Evolutionary conservation across 2,329 filamentous ascomycete genomes (phyloP).

Genomic region (Botrytis byssoidea): DNA sequence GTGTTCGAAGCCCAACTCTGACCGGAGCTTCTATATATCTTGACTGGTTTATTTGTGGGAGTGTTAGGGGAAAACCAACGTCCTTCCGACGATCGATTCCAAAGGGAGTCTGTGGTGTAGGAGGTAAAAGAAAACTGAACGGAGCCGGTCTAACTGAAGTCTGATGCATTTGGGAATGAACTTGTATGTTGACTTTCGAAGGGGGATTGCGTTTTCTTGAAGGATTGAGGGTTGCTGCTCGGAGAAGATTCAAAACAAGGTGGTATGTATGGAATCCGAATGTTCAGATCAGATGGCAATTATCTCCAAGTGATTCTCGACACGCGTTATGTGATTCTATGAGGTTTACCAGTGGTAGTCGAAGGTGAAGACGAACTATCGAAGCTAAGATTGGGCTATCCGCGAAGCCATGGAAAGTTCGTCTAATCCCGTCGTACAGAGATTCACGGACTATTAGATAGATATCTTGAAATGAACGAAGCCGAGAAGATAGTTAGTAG

Average conservation of each 20-base stretch:
- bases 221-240: constrained; percentile 9
- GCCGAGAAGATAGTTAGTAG: neutral
- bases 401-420: neutral
- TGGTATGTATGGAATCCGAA: neutral
- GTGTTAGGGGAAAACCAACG: constrained; percentile 18
- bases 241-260: neutral
- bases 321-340: constrained; percentile 24
- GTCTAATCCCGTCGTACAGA: neutral
- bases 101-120: constrained; percentile 24
- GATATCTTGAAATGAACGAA: neutral
- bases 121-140: constrained; percentile 35
- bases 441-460: neutral
- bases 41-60: constrained; percentile 26
- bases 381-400: neutral
- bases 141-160: constrained; percentile 34
- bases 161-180: constrained; percentile 38
- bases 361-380: neutral
- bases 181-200: constrained; percentile 8
- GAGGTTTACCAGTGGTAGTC: constrained; percentile 12
- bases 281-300: neutral
- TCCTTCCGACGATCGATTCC: constrained; percentile 32
- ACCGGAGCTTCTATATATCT: constrained; percentile 34
- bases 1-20: constrained; percentile 48
- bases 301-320: neutral
- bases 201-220: neutral